Percentiles rank a stretch among this genome's conserved stretches.
phyloP scores from a whole-genome alignment of 257 asterid genomes.

The Gentiana macrophylla region DNA sequence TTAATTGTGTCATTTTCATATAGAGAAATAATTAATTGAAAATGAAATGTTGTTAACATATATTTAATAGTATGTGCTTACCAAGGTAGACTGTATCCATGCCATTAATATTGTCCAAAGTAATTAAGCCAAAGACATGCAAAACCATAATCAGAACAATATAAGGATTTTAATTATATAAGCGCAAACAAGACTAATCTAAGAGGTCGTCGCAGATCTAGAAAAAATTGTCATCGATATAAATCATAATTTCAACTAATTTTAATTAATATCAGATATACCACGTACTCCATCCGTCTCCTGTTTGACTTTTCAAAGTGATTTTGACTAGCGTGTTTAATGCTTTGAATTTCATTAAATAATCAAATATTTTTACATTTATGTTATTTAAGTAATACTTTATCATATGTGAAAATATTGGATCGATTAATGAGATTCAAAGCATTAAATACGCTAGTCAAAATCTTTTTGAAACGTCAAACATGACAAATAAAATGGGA shows the following conservation, averaged over 20 bases:
- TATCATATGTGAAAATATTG: too few relatives aligned
- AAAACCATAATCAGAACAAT: conserved; percentile 3
- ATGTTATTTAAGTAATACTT: too few relatives aligned
- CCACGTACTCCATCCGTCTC: too few relatives aligned
- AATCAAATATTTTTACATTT: too few relatives aligned
- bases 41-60: background rate
- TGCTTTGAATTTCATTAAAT: too few relatives aligned
- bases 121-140: conserved; percentile 1
- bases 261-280: too few relatives aligned
- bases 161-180: conserved; percentile 1
- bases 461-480: too few relatives aligned
- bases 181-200: background rate
- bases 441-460: too few relatives aligned
- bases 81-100: conserved; percentile 31
- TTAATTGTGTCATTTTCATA: background rate
- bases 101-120: background rate
- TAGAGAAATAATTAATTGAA: background rate
- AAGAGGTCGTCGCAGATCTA: background rate
- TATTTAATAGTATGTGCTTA: conserved; percentile 7
- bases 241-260: too few relatives aligned
- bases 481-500: too few relatives aligned
- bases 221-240: background rate
- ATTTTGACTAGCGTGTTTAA: too few relatives aligned
- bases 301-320: conserved; percentile 26
- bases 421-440: too few relatives aligned